Evolutionary conservation across 306 rosid species (phyloP).

Genomic region (Macrotyloma uniflorum): DNA sequence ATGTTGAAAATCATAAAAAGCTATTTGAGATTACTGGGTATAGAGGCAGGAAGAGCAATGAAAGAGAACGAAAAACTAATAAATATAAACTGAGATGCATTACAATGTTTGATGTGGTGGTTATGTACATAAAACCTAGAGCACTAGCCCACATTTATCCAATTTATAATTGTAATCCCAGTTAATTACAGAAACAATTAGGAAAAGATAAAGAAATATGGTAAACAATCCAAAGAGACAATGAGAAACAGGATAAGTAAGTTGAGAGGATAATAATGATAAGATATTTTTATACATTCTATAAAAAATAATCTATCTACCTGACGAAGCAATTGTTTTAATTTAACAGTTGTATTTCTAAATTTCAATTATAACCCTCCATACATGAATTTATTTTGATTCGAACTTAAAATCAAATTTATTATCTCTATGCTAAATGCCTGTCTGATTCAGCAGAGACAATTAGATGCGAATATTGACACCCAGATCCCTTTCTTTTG

Average conservation of each 20-base stretch:
- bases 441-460: background rate
- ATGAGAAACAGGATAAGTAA: background rate
- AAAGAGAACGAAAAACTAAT: background rate
- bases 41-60: background rate
- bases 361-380: background rate
- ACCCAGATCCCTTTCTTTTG: background rate
- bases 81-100: background rate
- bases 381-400: background rate
- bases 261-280: background rate
- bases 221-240: background rate
- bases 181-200: background rate
- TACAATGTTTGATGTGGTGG: background rate
- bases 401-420: background rate
- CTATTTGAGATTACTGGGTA: background rate
- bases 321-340: background rate
- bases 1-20: background rate
- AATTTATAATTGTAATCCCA: background rate
- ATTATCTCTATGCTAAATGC: background rate
- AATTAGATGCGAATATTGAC: slow-evolving; percentile 17
- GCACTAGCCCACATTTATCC: background rate
- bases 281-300: background rate
- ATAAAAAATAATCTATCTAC: background rate
- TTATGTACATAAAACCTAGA: background rate
- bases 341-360: background rate
- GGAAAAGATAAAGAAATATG: background rate